These are phyloP conservation scores for Sphagnum contortum DNA, from an alignment of 225 moss, liverwort and hornwort genomes.

Conservation along the genomic window DNA sequence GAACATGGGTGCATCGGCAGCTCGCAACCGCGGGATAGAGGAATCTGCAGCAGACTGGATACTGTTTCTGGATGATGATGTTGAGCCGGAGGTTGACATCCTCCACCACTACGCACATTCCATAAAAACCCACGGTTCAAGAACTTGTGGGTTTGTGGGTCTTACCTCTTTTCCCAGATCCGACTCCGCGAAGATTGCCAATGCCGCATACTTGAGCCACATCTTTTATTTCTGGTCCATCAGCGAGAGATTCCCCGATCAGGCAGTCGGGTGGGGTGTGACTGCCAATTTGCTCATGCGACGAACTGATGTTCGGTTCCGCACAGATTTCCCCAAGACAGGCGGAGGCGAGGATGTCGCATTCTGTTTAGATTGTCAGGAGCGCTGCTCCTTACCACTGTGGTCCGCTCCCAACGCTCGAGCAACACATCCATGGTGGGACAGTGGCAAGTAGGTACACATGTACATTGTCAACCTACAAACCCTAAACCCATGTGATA, in stretches of 20 bases:
- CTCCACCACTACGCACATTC: slow-evolving; percentile 10
- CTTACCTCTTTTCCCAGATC: slow-evolving; percentile 9
- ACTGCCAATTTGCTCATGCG: slow-evolving; percentile 28
- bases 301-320: slow-evolving; percentile 4
- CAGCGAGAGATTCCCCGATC: slow-evolving; percentile 6
- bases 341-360: slow-evolving; percentile 35
- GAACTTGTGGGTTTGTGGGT: slow-evolving; percentile 23
- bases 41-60: slow-evolving; percentile 31
- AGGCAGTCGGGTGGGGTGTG: slow-evolving; percentile 22
- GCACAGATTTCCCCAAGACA: slow-evolving; percentile 13
- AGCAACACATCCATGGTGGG: slow-evolving; percentile 32
- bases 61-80: slow-evolving; percentile 31
- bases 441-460: slow-evolving; percentile 4
- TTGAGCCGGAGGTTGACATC: slow-evolving; percentile 11
- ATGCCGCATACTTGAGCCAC: slow-evolving; percentile 17
- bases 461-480: too few species aligned
- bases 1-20: slow-evolving; percentile 17
- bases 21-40: slow-evolving; percentile 17
- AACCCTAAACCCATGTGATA: too few species aligned
- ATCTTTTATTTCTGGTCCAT: slow-evolving; percentile 25
- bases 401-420: slow-evolving; percentile 8
- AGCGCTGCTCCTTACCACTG: slow-evolving; percentile 8
- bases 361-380: slow-evolving; percentile 14
- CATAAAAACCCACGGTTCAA: slow-evolving; percentile 6
- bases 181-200: neutral